Base-by-base conservation (phyloP, 805 yeast genomes). In the Scheffersomyces ergatensis region DNA sequence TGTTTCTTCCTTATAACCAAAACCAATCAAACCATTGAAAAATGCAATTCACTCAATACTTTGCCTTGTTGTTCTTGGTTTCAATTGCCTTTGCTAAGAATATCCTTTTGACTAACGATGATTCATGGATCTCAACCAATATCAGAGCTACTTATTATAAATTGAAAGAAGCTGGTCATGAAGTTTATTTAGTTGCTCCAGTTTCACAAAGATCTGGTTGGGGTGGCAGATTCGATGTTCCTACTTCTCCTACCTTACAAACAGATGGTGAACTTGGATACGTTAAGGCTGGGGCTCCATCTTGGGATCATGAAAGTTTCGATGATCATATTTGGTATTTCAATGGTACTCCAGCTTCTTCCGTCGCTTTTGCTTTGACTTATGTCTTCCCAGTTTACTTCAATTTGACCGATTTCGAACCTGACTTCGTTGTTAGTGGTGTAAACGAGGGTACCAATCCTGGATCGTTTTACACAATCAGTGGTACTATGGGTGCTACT, bases 11-110 rank as follows among this genome's bases (percentile, higher is more conserved):
- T 6, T 25, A 11, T 12, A 25, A 11, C 14, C 5, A 25, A 25
- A 11, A 9, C n/a, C 14, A 25, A 25, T 25, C 29, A 25, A 23
- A 23, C 25, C 25, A 6, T 7, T 25, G 5, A 33, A 37, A 35
- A 33, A 53, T 53, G 57, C 45, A 76, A 37, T 89, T 89, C 64
- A 67, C 85, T 58, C 83, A 83, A 48, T 74, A 75, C 54, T 72
- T 74, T 27, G 70, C 81, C 35, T 64, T 83, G 30, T 64, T 76
- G 7, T 62, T 83, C 4, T 65, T 65, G 9, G 38, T 42, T 19
- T 26, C 53, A 23, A 33, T 40, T 24, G 40, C 44, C n/a, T 24
- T 55, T 12, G 55, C 56, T 21, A 58, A 58, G 40, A 58, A 51
- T 38, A 58, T 58, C 39, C 43, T 58, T 35, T 43, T 58, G 44